Base-by-base conservation (phyloP, 163 green algal species). In the Prototheca cutis region DNA sequence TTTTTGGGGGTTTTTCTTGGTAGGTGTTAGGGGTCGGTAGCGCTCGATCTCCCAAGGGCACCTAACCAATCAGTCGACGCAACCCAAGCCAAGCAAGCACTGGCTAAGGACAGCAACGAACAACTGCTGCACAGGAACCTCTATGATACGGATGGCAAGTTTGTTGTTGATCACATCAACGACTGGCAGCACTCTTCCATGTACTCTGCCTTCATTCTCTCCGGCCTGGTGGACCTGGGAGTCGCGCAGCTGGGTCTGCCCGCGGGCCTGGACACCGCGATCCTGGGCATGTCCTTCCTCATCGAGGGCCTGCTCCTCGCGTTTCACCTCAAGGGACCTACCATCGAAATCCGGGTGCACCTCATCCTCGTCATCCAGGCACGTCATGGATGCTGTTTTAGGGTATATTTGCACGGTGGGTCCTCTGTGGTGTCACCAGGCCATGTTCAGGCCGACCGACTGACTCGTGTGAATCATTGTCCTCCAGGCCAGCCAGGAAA, bases 101-200 rank as follows among this genome's bases (percentile, higher is more conserved):
- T 21, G 13, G 10, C 36, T 13, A 8, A 45, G 36, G 8, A 13
- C 36, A 45, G 10, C 36, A 8, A 45, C 36, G 10, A n/a, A 8
- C 36, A 8, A 8, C 13, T 45, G 36, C 13, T 21, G 49, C 32
- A 63, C 62, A 79, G 76, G 61, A 58, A 42, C 4, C 57, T 86
- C 30, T 76, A 79, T 52, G 67, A 40, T 21, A 1, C 29, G 1
- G 59, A 80, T 39, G 79, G 79, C 21, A 70, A 68, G 40, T 85
- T 86, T 55, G 53, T 65, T 5, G 47, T 66, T 13, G 68, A 73
- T 32, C 71, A 85, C 55, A 49, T 86, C 15, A 79, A 85, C 45
- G 75, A 86, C 42, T 86, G 77, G 77, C 74, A 80, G 62, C 71
- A 83, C 55, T 76, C 71, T 7, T 54, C 64, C 25, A 86, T 86